These are phyloP conservation scores for Sporothrix phasma DNA, from an alignment of 2,329 filamentous ascomycete species.

Conservation along the genomic window DNA sequence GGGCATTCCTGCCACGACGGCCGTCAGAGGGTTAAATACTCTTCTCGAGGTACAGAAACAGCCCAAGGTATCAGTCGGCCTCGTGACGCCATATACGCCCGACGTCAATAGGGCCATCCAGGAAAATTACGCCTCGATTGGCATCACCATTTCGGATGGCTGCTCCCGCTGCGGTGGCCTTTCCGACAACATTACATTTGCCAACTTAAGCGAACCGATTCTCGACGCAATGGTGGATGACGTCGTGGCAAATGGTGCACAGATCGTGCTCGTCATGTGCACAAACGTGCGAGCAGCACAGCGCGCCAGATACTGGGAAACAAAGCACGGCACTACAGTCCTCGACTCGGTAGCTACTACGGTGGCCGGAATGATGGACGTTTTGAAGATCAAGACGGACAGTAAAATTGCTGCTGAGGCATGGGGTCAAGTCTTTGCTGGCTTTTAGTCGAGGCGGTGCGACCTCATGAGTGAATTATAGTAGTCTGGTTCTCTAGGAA, in stretches of 20 bases:
- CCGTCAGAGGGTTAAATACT: constrained; percentile 30
- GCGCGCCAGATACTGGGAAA: constrained; percentile 30
- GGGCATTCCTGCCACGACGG: constrained; percentile 31
- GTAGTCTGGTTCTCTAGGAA: too few species aligned
- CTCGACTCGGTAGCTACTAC: constrained; percentile 35
- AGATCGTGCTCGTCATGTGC: constrained; percentile 33
- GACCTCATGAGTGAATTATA: too few species aligned
- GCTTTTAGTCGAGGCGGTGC: neutral
- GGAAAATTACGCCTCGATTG: constrained; percentile 26
- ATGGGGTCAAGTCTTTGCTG: neutral
- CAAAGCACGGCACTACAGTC: constrained; percentile 22
- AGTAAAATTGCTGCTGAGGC: neutral
- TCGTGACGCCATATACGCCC: constrained; percentile 34
- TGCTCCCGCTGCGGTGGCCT: neutral
- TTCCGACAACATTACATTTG: constrained; percentile 31
- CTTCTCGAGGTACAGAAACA: neutral
- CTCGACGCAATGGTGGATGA: constrained; percentile 21
- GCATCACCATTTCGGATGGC: constrained; percentile 26
- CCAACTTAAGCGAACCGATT: constrained; percentile 23
- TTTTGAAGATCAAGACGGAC: neutral
- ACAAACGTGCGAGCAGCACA: constrained; percentile 34
- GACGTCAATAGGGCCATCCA: constrained; percentile 32
- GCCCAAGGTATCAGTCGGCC: constrained; percentile 23
- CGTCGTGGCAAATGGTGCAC: constrained; percentile 22
- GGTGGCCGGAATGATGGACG: constrained; percentile 30